These are phyloP conservation scores for Salvia sclarea DNA, from an alignment of 305 asterid genomes.

Conservation along the genomic window DNA sequence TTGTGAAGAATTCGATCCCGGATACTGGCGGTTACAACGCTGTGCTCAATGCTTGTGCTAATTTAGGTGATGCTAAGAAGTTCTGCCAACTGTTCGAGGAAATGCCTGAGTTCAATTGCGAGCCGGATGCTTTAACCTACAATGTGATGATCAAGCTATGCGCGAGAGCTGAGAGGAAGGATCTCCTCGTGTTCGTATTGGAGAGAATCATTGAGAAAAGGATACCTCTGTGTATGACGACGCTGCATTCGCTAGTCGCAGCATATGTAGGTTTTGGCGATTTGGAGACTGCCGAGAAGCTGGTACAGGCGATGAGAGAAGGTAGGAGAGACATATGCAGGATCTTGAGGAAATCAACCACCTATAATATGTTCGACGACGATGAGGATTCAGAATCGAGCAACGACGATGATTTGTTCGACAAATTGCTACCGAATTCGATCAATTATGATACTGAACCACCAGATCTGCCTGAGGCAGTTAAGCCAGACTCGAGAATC, in stretches of 20 bases:
- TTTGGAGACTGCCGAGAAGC: conserved; percentile 67
- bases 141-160: conserved; percentile 85
- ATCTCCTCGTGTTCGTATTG: conserved; percentile 73
- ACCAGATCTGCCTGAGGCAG: conserved; percentile 50
- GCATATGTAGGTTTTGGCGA: conserved; percentile 93
- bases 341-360: conserved; percentile 55
- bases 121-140: conserved; percentile 78
- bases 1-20: conserved; percentile 65
- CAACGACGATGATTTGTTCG: conserved; percentile 38
- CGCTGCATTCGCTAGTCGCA: conserved; percentile 85
- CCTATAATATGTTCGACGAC: conserved; percentile 31
- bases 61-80: conserved; percentile 59
- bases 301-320: conserved; percentile 85
- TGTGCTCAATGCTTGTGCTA: conserved; percentile 89
- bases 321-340: conserved; percentile 79
- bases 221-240: conserved; percentile 63
- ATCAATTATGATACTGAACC: conserved; percentile 44
- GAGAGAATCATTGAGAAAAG: conserved; percentile 73
- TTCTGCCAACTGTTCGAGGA: conserved; percentile 79
- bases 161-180: conserved; percentile 76
- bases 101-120: conserved; percentile 68
- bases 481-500: conserved; percentile 76
- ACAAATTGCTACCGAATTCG: conserved; percentile 67
- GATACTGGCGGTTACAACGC: conserved; percentile 91
- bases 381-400: conserved; percentile 27